phyloP scores from a whole-genome alignment of 1,139 yeast species.

The Pichia sp. region DNA sequence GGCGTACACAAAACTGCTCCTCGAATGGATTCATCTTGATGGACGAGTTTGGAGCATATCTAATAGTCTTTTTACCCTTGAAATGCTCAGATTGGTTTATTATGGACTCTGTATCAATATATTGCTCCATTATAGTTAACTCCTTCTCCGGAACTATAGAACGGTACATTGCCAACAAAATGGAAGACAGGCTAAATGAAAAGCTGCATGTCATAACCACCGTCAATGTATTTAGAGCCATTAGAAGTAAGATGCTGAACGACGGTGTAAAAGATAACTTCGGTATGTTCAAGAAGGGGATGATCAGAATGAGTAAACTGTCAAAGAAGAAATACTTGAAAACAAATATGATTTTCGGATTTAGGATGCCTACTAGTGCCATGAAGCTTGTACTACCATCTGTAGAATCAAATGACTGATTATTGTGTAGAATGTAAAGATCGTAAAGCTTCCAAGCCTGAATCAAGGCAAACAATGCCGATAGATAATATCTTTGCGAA shows the following conservation, averaged over 20 bases:
- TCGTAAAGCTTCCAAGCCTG: conserved; percentile 84
- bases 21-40: conserved; percentile 76
- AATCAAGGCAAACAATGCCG: conserved; percentile 60
- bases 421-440: conserved; percentile 37
- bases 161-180: conserved; percentile 41
- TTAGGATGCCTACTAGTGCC: conserved; percentile 30
- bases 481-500: conserved; percentile 64
- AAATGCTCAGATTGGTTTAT: conserved; percentile 67
- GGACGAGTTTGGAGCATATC: conserved; percentile 86
- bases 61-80: conserved; percentile 78
- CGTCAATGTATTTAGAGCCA: conserved; percentile 33
- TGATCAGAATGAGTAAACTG: conserved; percentile 55
- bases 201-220: conserved; percentile 37
- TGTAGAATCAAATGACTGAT: conserved; percentile 19
- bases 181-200: conserved; percentile 32
- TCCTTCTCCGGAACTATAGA: conserved; percentile 44
- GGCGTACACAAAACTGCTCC: conserved; percentile 55
- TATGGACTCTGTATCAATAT: conserved; percentile 35
- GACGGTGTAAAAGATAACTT: conserved; percentile 32
- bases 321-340: conserved; percentile 70
- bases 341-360: conserved; percentile 50
- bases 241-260: conserved; percentile 39
- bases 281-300: conserved; percentile 74
- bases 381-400: conserved; percentile 6
- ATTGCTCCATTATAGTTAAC: conserved; percentile 59